A percentile compares a stretch with the other conserved stretches of the same genome.
phyloP scores from a whole-genome alignment of 2,329 filamentous ascomycete genomes.

The Aspergillus hiratsukae region DNA sequence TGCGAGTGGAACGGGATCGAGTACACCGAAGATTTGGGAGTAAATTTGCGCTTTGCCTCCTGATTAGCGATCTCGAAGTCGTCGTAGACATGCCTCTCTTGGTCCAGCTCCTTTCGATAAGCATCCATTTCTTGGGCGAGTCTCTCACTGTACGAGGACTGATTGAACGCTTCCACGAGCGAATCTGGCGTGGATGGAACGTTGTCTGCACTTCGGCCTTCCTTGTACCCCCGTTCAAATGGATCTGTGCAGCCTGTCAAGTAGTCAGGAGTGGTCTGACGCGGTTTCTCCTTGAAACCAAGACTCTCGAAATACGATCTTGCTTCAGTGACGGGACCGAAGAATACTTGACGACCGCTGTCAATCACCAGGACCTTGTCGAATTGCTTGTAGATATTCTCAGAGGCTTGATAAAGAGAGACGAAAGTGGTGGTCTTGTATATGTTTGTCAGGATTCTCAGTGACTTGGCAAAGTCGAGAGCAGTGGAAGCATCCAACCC shows the following conservation, averaged over 20 bases:
- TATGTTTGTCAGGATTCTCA: constrained; percentile 76
- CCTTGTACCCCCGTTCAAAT: constrained; percentile 73
- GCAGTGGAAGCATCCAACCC: constrained; percentile 66
- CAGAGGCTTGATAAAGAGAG: constrained; percentile 78
- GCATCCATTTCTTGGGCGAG: constrained; percentile 62
- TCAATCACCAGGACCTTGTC: constrained; percentile 84
- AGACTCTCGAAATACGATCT: constrained; percentile 71
- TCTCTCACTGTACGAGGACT: constrained; percentile 55
- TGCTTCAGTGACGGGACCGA: constrained; percentile 64
- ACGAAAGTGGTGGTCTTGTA: constrained; percentile 82
- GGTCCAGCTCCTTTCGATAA: constrained; percentile 62
- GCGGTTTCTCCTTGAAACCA: constrained; percentile 68
- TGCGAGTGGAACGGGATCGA: constrained; percentile 78
- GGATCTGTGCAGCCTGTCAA: constrained; percentile 77
- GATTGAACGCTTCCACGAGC: constrained; percentile 65
- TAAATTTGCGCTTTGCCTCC: constrained; percentile 73
- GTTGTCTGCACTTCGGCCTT: constrained; percentile 61
- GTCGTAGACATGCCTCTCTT: constrained; percentile 64
- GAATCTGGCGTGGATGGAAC: constrained; percentile 65
- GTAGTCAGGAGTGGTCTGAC: constrained; percentile 78
- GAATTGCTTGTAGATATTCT: constrained; percentile 73
- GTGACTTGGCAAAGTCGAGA: constrained; percentile 62
- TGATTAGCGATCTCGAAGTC: constrained; percentile 72
- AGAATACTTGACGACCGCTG: constrained; percentile 69
- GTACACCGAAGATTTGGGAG: constrained; percentile 70